Conservation (phyloP, 352 stramenopile genomes). For the Peronospora belbahrii region DNA sequence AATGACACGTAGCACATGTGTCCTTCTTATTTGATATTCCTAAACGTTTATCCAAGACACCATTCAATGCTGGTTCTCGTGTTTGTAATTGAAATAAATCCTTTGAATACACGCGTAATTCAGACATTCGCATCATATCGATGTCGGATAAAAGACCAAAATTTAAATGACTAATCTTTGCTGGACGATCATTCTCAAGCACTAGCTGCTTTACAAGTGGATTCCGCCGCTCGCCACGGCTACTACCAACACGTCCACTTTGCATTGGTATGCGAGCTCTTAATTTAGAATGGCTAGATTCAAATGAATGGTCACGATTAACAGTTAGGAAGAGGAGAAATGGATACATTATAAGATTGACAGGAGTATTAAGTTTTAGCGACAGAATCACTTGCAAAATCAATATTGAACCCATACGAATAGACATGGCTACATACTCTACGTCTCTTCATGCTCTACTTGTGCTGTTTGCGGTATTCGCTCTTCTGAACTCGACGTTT, state of each 20-base stretch:
- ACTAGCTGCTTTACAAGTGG: slow-evolving; percentile 86
- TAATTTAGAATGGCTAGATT: not conserved
- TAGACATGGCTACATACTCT: not conserved
- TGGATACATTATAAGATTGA: slow-evolving; percentile 4
- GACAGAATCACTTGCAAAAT: too few relatives aligned
- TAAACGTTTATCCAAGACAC: slow-evolving; percentile 95
- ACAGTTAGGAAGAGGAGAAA: slow-evolving; percentile 7
- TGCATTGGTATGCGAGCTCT: slow-evolving; percentile 30
- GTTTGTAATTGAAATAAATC: slow-evolving; percentile 96
- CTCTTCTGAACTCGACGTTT: slow-evolving; percentile 20
- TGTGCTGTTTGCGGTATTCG: slow-evolving; percentile 10
- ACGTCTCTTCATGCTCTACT: not conserved
- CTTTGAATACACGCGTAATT: slow-evolving; percentile 90
- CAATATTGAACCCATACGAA: too few relatives aligned
- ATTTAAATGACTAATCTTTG: slow-evolving; percentile 96
- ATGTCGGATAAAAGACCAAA: slow-evolving; percentile 94
- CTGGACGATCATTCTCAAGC: slow-evolving; percentile 82
- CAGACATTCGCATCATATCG: slow-evolving; percentile 93
- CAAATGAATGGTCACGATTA: slow-evolving; percentile 1
- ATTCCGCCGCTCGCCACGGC: slow-evolving; percentile 58
- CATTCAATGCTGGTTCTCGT: slow-evolving; percentile 87
- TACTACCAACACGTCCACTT: slow-evolving; percentile 15
- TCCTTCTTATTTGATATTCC: slow-evolving; percentile 97
- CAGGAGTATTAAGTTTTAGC: too few relatives aligned
- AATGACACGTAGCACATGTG: slow-evolving; percentile 86